Evolutionary conservation across 164 flowering plant species (phyloP).

Genomic region (Annona squamosa): DNA sequence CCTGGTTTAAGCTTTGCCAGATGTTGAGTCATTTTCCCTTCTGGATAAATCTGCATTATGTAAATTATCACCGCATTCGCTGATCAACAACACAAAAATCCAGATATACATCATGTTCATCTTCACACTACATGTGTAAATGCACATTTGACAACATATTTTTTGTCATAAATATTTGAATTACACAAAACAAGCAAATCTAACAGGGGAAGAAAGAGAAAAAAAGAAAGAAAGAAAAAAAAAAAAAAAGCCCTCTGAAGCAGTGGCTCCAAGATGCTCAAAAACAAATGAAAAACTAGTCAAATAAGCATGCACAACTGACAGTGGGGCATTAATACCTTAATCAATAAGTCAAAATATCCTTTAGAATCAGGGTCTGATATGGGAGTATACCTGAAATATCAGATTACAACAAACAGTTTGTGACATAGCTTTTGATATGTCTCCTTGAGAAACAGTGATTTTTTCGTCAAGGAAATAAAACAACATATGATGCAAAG

Average conservation of each 20-base stretch:
- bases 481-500: not conserved
- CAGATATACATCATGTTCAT: not conserved
- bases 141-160: not conserved
- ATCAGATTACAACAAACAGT: not conserved
- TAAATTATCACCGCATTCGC: not conserved
- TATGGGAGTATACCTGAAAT: constrained; percentile 88
- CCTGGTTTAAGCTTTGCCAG: constrained; percentile 84
- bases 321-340: constrained; percentile 39
- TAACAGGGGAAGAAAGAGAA: not conserved
- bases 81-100: not conserved
- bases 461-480: not conserved
- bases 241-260: not conserved
- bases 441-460: not conserved
- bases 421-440: not conserved
- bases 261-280: not conserved
- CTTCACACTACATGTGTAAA: not conserved
- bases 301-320: not conserved
- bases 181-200: not conserved
- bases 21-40: constrained; percentile 98
- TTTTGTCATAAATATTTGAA: not conserved
- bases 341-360: constrained; percentile 81
- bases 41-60: constrained; percentile 72
- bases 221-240: not conserved
- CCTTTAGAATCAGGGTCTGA: constrained; percentile 93
- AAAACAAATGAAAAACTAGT: constrained; percentile 1